These are phyloP conservation scores for Microdochium bolleyi DNA, from an alignment of 2,329 filamentous ascomycete genomes.

Conservation along the genomic window DNA sequence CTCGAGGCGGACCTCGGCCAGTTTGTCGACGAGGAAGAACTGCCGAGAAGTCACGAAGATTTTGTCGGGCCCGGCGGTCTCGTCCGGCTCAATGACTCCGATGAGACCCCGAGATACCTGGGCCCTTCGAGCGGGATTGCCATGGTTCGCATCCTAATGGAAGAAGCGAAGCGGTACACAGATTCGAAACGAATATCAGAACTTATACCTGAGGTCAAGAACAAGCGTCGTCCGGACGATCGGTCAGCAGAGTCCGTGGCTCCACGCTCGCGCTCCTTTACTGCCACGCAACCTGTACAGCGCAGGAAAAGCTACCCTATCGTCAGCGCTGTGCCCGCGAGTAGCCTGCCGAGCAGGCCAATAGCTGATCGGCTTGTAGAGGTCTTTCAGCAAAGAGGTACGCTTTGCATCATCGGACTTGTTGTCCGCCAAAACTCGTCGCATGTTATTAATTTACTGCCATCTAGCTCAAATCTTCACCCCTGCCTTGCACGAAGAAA, in stretches of 20 bases:
- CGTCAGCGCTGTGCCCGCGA: constrained; percentile 76
- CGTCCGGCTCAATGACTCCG: constrained; percentile 75
- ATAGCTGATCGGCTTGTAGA: constrained; percentile 75
- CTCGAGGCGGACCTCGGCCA: constrained; percentile 76
- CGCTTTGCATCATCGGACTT: constrained; percentile 13
- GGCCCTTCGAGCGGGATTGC: constrained; percentile 93
- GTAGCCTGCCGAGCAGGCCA: constrained; percentile 62
- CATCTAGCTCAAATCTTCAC: constrained; percentile 74
- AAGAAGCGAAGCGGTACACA: constrained; percentile 89
- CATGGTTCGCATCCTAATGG: constrained; percentile 91
- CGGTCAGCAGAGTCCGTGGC: constrained; percentile 12
- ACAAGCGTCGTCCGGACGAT: background rate
- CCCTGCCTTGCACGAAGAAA: constrained; percentile 77
- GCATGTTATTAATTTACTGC: constrained; percentile 7
- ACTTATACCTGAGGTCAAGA: constrained; percentile 64
- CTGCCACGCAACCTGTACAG: constrained; percentile 36
- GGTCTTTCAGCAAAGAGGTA: constrained; percentile 79
- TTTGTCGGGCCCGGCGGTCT: constrained; percentile 81
- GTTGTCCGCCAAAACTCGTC: constrained; percentile 6
- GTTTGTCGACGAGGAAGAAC: constrained; percentile 69
- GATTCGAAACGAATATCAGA: constrained; percentile 88
- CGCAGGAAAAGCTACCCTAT: constrained; percentile 85
- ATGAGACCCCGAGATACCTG: constrained; percentile 81
- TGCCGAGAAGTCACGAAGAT: constrained; percentile 67
- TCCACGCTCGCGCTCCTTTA: constrained; percentile 58